These are phyloP conservation scores for Evernia prunastri DNA, from an alignment of 495 filamentous ascomycete genomes.

Conservation along the genomic window DNA sequence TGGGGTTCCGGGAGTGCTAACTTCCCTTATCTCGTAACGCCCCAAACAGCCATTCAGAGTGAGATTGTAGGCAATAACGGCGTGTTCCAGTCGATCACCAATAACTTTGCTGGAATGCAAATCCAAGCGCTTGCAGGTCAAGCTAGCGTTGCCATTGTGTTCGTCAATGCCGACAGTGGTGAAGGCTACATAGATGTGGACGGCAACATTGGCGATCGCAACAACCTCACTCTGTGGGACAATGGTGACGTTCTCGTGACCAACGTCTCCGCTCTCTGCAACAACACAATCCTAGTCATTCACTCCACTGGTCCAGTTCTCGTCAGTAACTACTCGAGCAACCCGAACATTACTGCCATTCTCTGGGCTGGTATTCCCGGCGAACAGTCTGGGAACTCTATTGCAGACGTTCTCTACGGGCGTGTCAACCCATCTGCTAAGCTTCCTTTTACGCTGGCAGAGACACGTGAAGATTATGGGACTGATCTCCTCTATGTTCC, in stretches of 20 bases:
- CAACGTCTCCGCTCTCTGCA: conserved; percentile 66
- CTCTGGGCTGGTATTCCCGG: conserved; percentile 91
- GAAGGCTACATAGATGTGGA: conserved; percentile 84
- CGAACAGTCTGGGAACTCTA: conserved; percentile 84
- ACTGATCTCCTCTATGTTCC: conserved; percentile 65
- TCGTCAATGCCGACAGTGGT: conserved; percentile 80
- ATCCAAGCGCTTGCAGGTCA: conserved; percentile 58
- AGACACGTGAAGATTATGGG: conserved; percentile 65
- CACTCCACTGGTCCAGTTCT: conserved; percentile 80
- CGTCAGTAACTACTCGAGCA: conserved; percentile 66
- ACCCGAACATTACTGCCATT: conserved; percentile 90
- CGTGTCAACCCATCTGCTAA: conserved; percentile 79
- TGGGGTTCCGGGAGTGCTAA: conserved; percentile 90
- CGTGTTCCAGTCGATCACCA: conserved; percentile 64
- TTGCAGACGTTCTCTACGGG: conserved; percentile 88
- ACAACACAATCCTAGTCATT: conserved; percentile 90
- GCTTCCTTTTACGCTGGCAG: conserved; percentile 83
- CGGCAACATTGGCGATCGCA: conserved; percentile 81
- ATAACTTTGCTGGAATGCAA: conserved; percentile 61
- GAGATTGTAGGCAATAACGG: conserved; percentile 52
- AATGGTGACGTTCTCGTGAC: conserved; percentile 73
- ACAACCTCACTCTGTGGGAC: conserved; percentile 86
- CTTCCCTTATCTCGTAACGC: conserved; percentile 88
- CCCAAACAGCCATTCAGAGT: conserved; percentile 75
- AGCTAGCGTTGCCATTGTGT: conserved; percentile 71